Evolutionary conservation across 495 filamentous ascomycete species (phyloP), one percentile per base, ranked within the genome.

Genomic region (Penicilliopsis zonata): DNA sequence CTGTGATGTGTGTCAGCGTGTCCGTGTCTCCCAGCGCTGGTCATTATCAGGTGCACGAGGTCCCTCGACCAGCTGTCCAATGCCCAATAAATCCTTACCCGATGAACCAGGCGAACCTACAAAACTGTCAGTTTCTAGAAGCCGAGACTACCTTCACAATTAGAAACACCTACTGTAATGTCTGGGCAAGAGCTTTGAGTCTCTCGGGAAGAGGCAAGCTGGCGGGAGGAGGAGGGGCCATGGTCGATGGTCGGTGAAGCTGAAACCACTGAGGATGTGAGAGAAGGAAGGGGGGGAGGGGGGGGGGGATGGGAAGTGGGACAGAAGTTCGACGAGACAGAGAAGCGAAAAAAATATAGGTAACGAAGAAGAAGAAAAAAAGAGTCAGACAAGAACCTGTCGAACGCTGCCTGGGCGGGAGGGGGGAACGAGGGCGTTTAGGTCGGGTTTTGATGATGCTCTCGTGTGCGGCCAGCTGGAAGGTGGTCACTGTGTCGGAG

Each of bases 181-280:
- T 95, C 50, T 90, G 74, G 27, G 76, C 86, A 33, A 96, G 63
- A 38, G 69, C 64, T 46, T 80, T 57, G 28, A 94, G 55, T 52
- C 87, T 73, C 56, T 93, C 75, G 43, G 52, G 46, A 40, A 93
- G 65, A 49, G 85, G 78, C 64, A 80, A 47, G 40, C 63, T 70
- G 13, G 74, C 63, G 17, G 81, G 59, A 42, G 82, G 82, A 53
- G 81, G 82, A 63, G 82, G 82, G 59, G 83, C 79, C 84, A 90
- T 92, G 43, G 49, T 49, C 32, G 28, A 27, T 35, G 18, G 17
- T 18, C 13, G 12, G 16, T 19, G 15, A 15, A 13, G 9, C 5
- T 28, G 26, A 28, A 28, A 5, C 26, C 8, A 5, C 26, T 14
- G 5, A 5, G 14, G 14, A 8, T 22, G 33, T 36, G 30, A 4